Conservation (phyloP, 1,284 basidiomycete species). For the Heimioporus punctisporus region DNA sequence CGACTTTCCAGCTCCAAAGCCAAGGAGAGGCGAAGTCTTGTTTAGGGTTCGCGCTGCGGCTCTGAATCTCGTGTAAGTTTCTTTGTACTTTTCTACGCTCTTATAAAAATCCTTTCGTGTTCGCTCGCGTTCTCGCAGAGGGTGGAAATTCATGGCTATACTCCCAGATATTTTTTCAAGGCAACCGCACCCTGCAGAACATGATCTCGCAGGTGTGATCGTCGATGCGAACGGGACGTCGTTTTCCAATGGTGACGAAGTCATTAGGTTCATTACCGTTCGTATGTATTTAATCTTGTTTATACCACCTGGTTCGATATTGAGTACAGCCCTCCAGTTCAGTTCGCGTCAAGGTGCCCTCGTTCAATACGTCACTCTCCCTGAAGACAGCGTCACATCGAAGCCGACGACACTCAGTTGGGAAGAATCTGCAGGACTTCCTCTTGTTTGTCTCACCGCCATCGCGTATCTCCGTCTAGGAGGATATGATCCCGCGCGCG, state of each 20-base stretch:
- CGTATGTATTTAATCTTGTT: conserved; percentile 32
- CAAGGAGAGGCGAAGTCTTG: conserved; percentile 41
- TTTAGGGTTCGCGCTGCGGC: conserved; percentile 65
- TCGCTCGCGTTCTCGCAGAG: conserved; percentile 34
- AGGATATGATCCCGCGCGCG: conserved; percentile 15
- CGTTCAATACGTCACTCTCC: conserved; percentile 51
- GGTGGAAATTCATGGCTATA: conserved; percentile 57
- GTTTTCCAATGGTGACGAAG: conserved; percentile 56
- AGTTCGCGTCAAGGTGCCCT: conserved; percentile 50
- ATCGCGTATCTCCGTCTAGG: conserved; percentile 46
- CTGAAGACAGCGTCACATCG: conserved; percentile 41
- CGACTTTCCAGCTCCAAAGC: conserved; percentile 47
- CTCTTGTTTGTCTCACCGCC: conserved; percentile 58
- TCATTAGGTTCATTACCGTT: conserved; percentile 54
- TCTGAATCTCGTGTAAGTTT: conserved; percentile 69
- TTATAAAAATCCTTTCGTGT: neutral
- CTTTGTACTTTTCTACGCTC: too few relatives aligned
- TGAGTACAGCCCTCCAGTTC: conserved; percentile 21
- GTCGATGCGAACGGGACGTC: conserved; percentile 52
- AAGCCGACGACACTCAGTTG: conserved; percentile 51
- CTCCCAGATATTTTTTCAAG: conserved; percentile 50
- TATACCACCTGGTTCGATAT: too few relatives aligned
- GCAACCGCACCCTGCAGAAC: conserved; percentile 55
- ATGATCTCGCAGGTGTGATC: conserved; percentile 65
- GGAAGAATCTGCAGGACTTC: conserved; percentile 58